Conservation (phyloP, 208 protist genomes). For the Angomonas deanei region DNA sequence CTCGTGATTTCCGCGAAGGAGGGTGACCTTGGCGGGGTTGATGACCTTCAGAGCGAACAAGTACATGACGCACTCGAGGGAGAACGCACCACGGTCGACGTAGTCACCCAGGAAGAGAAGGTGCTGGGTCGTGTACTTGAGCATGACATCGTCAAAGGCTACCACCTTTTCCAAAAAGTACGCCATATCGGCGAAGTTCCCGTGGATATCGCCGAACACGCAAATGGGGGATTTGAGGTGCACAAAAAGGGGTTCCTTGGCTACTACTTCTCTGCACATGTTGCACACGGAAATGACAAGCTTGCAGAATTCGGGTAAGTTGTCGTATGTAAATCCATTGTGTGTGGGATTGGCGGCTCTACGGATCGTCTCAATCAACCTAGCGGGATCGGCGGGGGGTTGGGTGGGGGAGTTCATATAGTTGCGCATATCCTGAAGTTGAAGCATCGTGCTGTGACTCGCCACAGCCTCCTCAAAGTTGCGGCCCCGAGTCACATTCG, state of each 20-base stretch:
- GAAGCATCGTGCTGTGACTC: conserved; percentile 87
- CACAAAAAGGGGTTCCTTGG: conserved; percentile 84
- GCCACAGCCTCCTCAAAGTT: conserved; percentile 80
- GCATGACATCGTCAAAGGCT: conserved; percentile 85
- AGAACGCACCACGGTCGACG: conserved; percentile 95
- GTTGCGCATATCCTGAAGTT: conserved; percentile 84
- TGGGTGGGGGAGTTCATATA: conserved; percentile 86
- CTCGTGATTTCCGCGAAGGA: conserved; percentile 93
- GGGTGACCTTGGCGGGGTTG: conserved; percentile 82
- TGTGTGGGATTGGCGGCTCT: conserved; percentile 62
- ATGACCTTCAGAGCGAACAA: conserved; percentile 88
- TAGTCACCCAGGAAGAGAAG: conserved; percentile 99
- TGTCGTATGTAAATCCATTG: conserved; percentile 82
- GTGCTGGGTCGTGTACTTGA: conserved; percentile 86
- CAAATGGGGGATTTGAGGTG: conserved; percentile 85
- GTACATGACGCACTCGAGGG: conserved; percentile 86
- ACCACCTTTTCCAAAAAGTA: conserved; percentile 89
- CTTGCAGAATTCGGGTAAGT: conserved; percentile 77
- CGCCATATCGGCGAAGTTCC: conserved; percentile 90
- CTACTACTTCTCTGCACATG: conserved; percentile 78
- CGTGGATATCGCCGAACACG: conserved; percentile 93
- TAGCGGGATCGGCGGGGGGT: conserved; percentile 73
- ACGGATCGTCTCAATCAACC: conserved; percentile 82
- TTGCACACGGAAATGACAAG: conserved; percentile 82
- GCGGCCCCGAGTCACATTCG: conserved; percentile 25